Evolutionary conservation across 306 rosid species (phyloP).

Genomic region (Inga leiocalycina): DNA sequence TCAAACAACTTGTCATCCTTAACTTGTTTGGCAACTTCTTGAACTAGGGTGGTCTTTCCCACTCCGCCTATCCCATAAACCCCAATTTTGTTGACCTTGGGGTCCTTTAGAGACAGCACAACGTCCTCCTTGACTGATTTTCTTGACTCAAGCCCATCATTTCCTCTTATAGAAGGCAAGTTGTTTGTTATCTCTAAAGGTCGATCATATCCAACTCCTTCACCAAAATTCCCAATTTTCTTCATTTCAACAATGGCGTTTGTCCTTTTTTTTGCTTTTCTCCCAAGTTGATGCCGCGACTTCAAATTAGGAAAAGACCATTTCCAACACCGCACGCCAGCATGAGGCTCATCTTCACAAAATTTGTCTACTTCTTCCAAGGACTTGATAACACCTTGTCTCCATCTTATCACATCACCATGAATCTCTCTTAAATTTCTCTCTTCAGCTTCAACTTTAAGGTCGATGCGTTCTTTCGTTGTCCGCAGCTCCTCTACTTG

Average conservation of each 20-base stretch:
- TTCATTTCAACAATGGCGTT: background rate
- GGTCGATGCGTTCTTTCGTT: background rate
- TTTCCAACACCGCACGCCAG: background rate
- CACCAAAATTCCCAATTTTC: background rate
- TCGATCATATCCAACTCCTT: background rate
- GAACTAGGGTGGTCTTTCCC: background rate
- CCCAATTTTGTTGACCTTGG: background rate
- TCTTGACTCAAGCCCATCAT: background rate
- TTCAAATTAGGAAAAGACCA: background rate
- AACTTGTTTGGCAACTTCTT: background rate
- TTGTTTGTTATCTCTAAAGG: background rate
- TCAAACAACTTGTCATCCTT: background rate
- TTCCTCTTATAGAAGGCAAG: background rate
- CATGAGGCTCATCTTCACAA: background rate
- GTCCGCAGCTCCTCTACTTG: background rate
- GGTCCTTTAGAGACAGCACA: background rate
- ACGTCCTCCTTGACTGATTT: background rate
- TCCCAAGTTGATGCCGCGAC: slow-evolving; percentile 4
- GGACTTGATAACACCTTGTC: background rate
- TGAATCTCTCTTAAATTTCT: background rate
- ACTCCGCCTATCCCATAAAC: slow-evolving; percentile 11
- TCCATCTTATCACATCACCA: slow-evolving; percentile 3
- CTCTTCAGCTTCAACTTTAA: background rate
- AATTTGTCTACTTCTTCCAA: background rate
- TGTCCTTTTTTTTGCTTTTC: slow-evolving; percentile 16